Conservation (phyloP, 2,329 filamentous ascomycete species). For the Nigrospora osmanthi region DNA sequence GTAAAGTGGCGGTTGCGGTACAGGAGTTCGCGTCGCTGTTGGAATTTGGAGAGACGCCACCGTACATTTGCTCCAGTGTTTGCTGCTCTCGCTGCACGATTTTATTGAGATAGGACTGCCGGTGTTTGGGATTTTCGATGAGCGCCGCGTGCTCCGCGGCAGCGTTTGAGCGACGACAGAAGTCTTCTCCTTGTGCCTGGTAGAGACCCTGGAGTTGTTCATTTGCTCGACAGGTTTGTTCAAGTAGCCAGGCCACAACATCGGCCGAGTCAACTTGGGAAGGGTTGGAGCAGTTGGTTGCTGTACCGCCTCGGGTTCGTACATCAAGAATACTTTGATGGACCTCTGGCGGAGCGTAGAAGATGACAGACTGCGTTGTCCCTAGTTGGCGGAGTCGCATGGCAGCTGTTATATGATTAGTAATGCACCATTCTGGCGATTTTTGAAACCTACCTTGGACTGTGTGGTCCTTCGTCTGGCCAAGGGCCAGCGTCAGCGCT, state of each 20-base stretch:
- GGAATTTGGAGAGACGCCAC: constrained; percentile 2
- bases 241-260: constrained; percentile 50
- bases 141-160: constrained; percentile 30
- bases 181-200: constrained; percentile 52
- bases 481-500: constrained; percentile 47
- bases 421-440: too few relatives aligned
- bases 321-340: neutral
- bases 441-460: constrained; percentile 56
- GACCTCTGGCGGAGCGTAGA: constrained; percentile 43
- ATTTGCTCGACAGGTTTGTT: constrained; percentile 53
- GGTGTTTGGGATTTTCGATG: constrained; percentile 20
- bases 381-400: constrained; percentile 56
- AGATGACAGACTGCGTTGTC: constrained; percentile 44
- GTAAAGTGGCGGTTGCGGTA: neutral
- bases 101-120: constrained; percentile 13
- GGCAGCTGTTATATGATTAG: constrained; percentile 37
- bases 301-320: neutral
- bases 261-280: constrained; percentile 37
- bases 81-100: constrained; percentile 47
- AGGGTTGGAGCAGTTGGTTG: too few relatives aligned
- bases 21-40: neutral
- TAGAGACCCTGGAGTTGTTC: constrained; percentile 53
- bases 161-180: constrained; percentile 47
- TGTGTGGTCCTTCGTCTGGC: constrained; percentile 52
- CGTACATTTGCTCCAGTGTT: constrained; percentile 51